Conservation (phyloP, 208 protist species). For the Vickermania ingenoplastis region DNA sequence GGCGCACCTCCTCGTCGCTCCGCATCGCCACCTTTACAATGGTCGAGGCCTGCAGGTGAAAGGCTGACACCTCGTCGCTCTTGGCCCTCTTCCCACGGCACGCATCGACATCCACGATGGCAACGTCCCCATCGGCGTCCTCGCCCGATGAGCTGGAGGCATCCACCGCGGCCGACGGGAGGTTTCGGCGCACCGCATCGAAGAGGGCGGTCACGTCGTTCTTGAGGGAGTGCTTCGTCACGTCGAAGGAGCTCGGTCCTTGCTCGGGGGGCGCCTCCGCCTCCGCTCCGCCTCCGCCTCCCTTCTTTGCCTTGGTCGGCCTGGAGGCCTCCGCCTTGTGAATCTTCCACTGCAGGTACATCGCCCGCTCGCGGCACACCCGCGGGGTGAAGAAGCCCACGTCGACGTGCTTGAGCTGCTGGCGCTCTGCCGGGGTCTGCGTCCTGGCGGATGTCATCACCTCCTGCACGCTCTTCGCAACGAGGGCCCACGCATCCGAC, state of each 20-base stretch:
- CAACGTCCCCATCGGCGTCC: constrained; percentile 23
- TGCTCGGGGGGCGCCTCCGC: neutral
- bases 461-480: constrained; percentile 43
- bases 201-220: constrained; percentile 36
- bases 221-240: constrained; percentile 45
- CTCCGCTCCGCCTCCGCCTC: neutral
- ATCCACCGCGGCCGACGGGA: constrained; percentile 39
- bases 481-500: constrained; percentile 33
- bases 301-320: neutral
- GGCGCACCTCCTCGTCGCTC: constrained; percentile 29
- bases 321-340: constrained; percentile 4
- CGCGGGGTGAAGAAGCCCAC: constrained; percentile 32
- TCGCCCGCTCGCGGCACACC: constrained; percentile 49
- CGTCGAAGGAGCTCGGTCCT: constrained; percentile 28
- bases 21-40: constrained; percentile 34
- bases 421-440: constrained; percentile 23
- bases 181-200: constrained; percentile 25
- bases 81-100: neutral
- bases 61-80: neutral
- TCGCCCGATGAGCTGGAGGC: constrained; percentile 10
- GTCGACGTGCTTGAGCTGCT: constrained; percentile 42
- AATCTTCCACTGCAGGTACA: constrained; percentile 53
- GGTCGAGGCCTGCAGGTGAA: neutral
- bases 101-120: neutral
- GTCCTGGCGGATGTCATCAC: constrained; percentile 37